Evolutionary conservation across 805 yeast genomes (phyloP), one percentile per base, ranked within the genome.

Genomic region (Ogataea degrootiae): DNA sequence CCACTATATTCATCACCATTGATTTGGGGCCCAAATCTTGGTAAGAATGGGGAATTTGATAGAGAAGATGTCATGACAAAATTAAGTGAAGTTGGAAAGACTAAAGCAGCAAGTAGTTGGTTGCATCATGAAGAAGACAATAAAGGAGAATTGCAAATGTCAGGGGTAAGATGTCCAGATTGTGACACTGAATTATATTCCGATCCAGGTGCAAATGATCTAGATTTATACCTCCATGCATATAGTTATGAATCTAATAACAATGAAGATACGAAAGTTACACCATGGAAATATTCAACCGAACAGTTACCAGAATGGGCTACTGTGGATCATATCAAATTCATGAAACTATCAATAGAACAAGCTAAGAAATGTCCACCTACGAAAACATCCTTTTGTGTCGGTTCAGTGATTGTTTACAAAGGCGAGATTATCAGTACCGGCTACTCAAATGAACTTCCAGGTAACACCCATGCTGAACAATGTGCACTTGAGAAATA

Each of bases 391-490:
- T 97, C 96, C 21, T 92, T 86, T 62, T 82, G 91, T 53, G 98
- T 94, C n/a, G 99, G 99, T 6, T 95, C 96, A 0, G 82, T 89
- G 0, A 69, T 94, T 5, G 92, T 81, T 0, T 67, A 75, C 46
- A 83, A 83, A 36, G 85, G 86, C 36, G 59, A 76, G 44, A 71
- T 92, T 0, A 62, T 94, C n/a, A 74, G 85, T 7, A 81, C 87
- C 0, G 99, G 99, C 0, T 89, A 79, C 60, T 88, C 98, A 0
- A 74, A 98, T 46, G 99, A 94, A 65, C 69, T 91, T 2, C 87
- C 85, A 17, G 99, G 98, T 0, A 94, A 92, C 65, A 92, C 99
- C 0, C 99, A 92, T 64, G 99, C 99, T 4, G 99, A 94, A 60
- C 97, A 94, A 63, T 85, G 95, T 70, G 97, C 97, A 0, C 62